Percentiles rank a stretch among this genome's conserved stretches.
Evolutionary conservation across 1,139 yeast species (phyloP).

Genomic region (Protomyces macrosporus): DNA sequence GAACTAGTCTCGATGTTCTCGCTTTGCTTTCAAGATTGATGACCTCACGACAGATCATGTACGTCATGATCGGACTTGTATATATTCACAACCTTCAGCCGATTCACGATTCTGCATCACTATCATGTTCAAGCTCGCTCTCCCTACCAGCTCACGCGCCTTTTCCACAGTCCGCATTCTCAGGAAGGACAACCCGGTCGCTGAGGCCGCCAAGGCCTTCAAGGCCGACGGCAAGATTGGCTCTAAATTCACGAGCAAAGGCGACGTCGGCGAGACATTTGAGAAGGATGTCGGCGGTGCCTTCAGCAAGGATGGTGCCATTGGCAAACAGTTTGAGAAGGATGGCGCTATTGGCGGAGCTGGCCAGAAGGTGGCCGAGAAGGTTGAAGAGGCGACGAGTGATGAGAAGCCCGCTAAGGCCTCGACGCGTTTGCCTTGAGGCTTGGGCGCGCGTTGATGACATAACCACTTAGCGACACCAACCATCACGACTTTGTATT

Average conservation of each 20-base stretch:
- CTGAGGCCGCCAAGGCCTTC: constrained; percentile 22
- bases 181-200: constrained; percentile 2
- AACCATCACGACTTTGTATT: too few relatives aligned
- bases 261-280: constrained; percentile 10
- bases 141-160: background rate
- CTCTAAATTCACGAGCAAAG: constrained; percentile 17
- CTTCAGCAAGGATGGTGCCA: constrained; percentile 23
- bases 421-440: too few relatives aligned
- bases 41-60: background rate
- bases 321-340: constrained; percentile 20
- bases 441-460: background rate
- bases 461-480: background rate
- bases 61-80: background rate
- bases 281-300: constrained; percentile 24
- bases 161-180: background rate
- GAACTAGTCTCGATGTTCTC: background rate
- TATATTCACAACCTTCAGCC: background rate
- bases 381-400: constrained; percentile 22
- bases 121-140: background rate
- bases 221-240: constrained; percentile 23
- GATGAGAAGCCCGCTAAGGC: background rate
- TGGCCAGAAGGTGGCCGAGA: constrained; percentile 25
- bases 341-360: constrained; percentile 25
- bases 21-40: background rate
- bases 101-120: background rate